phyloP scores from a whole-genome alignment of 495 filamentous ascomycete genomes.

The Xylaria cubensis region DNA sequence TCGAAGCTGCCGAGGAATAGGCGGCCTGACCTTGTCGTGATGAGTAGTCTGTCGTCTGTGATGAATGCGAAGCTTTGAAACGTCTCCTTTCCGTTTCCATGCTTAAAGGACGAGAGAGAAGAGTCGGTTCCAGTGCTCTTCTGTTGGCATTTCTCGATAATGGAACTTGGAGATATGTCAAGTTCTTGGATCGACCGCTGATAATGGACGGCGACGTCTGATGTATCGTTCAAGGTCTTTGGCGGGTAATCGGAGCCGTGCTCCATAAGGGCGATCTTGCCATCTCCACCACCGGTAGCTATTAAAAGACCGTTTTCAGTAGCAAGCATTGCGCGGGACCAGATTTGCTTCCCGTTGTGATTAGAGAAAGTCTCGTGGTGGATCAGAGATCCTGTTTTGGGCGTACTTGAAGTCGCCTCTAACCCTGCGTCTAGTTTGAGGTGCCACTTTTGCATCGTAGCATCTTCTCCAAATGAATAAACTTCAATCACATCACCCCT shows the following conservation, averaged over 20 bases:
- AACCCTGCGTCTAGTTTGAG: slow-evolving; percentile 46
- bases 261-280: slow-evolving; percentile 55
- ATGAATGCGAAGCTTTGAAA: slow-evolving; percentile 73
- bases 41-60: slow-evolving; percentile 60
- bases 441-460: slow-evolving; percentile 72
- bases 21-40: slow-evolving; percentile 64
- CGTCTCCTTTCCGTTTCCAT: slow-evolving; percentile 48
- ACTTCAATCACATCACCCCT: slow-evolving; percentile 52
- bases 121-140: not conserved
- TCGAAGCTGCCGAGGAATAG: slow-evolving; percentile 59
- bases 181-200: slow-evolving; percentile 7
- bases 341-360: slow-evolving; percentile 92
- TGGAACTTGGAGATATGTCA: slow-evolving; percentile 7
- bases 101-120: slow-evolving; percentile 29
- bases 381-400: slow-evolving; percentile 41
- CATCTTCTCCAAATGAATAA: slow-evolving; percentile 82
- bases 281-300: slow-evolving; percentile 89
- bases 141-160: slow-evolving; percentile 20
- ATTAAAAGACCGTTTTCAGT: slow-evolving; percentile 46
- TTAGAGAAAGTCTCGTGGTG: slow-evolving; percentile 60
- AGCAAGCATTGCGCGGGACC: slow-evolving; percentile 67
- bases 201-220: not conserved
- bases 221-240: slow-evolving; percentile 36
- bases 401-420: not conserved
- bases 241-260: not conserved